These are phyloP conservation scores for Blastobotrys chiropterorum DNA, from an alignment of 805 yeast species.

Conservation along the genomic window DNA sequence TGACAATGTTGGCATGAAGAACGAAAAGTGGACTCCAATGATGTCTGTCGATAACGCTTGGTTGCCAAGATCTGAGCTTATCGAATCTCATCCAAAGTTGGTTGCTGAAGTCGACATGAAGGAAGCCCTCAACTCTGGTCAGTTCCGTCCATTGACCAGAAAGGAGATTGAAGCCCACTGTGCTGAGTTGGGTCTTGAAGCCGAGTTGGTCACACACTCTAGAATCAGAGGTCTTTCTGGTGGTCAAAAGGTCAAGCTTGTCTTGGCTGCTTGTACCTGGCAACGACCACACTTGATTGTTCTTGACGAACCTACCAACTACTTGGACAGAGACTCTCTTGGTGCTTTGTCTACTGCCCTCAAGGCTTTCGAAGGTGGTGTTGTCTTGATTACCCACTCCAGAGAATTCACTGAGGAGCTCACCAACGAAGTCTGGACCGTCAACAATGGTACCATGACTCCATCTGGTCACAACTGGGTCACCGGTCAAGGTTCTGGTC, in stretches of 20 bases:
- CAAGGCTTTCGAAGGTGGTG: constrained; percentile 98
- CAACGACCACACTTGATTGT: constrained; percentile 95
- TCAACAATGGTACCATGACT: constrained; percentile 84
- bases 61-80: constrained; percentile 91
- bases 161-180: constrained; percentile 99
- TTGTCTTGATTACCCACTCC: constrained; percentile 96
- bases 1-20: constrained; percentile 98
- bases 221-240: constrained; percentile 93
- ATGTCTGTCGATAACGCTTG: constrained; percentile 88
- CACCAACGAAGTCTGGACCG: constrained; percentile 98
- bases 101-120: constrained; percentile 99
- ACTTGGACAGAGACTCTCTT: constrained; percentile 93
- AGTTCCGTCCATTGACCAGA: constrained; percentile 89
- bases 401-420: constrained; percentile 94
- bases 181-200: constrained; percentile 95
- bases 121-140: constrained; percentile 99
- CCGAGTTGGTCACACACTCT: constrained; percentile 98
- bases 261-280: constrained; percentile 99
- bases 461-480: constrained; percentile 99
- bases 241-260: constrained; percentile 97
- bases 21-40: constrained; percentile 87
- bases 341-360: constrained; percentile 98
- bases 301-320: constrained; percentile 96
- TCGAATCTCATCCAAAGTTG: constrained; percentile 96
- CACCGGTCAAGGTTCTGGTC: constrained; percentile 99